These are phyloP conservation scores for Isoetes taiwanensis DNA, from an alignment of 75 land plant genomes.

Conservation along the genomic window DNA sequence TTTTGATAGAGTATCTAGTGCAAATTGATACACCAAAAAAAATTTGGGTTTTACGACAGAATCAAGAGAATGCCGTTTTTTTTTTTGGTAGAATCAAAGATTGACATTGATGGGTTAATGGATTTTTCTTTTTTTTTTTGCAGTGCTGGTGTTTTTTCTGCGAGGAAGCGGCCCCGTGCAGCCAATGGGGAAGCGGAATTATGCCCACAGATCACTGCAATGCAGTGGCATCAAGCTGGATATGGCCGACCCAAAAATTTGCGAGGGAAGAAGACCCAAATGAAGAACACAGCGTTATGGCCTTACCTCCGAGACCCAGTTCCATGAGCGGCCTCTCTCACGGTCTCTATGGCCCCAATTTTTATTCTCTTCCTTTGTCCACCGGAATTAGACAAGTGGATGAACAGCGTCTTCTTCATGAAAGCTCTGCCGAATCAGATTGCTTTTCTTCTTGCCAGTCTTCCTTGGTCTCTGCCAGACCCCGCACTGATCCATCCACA, in stretches of 20 bases:
- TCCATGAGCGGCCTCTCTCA: constrained; percentile 15
- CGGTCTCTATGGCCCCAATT: constrained; percentile 14
- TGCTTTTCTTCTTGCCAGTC: constrained; percentile 16
- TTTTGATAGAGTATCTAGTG: neutral
- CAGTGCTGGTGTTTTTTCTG: constrained; percentile 22
- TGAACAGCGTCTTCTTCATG: constrained; percentile 6
- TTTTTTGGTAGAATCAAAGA: too few relatives aligned
- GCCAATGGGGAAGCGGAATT: constrained; percentile 15
- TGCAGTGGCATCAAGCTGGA: constrained; percentile 13
- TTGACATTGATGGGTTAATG: too few relatives aligned
- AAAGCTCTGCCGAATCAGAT: constrained; percentile 15
- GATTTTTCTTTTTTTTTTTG: too few relatives aligned
- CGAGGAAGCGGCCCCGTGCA: constrained; percentile 16
- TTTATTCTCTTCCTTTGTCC: constrained; percentile 10
- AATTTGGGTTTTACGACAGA: too few relatives aligned
- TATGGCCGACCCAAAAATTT: constrained; percentile 15
- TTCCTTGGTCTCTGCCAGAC: constrained; percentile 15
- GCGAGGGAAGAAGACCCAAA: neutral
- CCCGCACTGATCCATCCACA: constrained; percentile 23
- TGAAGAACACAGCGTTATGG: neutral
- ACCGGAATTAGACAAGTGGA: constrained; percentile 6
- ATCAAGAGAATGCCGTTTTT: too few relatives aligned
- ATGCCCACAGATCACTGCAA: constrained; percentile 16
- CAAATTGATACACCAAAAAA: neutral
- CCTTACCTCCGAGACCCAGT: constrained; percentile 6